Evolutionary conservation across 148 eudicot genomes (phyloP), one percentile per base, ranked within the genome.

Genomic region (Beta vulgaris): DNA sequence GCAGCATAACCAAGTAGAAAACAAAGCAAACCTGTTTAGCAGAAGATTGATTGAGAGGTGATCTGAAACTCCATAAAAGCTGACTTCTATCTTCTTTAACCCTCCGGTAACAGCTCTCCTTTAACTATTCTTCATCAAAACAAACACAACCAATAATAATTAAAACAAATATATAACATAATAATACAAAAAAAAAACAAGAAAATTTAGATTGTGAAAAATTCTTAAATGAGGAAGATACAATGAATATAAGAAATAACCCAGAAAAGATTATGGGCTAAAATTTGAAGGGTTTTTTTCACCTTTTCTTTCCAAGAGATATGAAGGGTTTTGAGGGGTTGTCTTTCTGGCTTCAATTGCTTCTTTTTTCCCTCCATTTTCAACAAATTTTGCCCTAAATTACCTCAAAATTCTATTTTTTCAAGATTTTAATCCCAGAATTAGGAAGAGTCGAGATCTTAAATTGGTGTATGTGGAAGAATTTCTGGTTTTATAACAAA

Each of bases 51-150:
- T 82, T 82, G 62, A 78, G 63, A 40, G 78, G 79, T 70, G 80
- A 77, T 77, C 98, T 91, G 65, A 81, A 79, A 71, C 80, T 89
- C 98, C 97, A 93, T 25, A 93, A 80, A 82, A 93, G 81, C 32
- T 81, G 87, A 23, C 72, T 76, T 67, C 97, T 77, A 72, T 93
- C 94, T 78, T 89, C 92, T 31, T 91, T 86, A 11, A 91, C 88
- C 76, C 98, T 87, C 75, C 76, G 86, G 79, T 69, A 87, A 79
- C 98, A 93, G 66, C 89, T 91, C 64, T 93, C 94, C 76, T 89
- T 90, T 25, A 91, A 88, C 98, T 93, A 75, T 46, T 34, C 71
- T 80, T 75, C 78, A 70, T 40, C 66, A 75, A 69, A 46, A 60
- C 51, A 43, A 35, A 58, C 82, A 82, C 43, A 62, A 53, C 16